phyloP scores from a whole-genome alignment of 1,284 basidiomycete genomes.

The Lentinula novae-zelandiae region DNA sequence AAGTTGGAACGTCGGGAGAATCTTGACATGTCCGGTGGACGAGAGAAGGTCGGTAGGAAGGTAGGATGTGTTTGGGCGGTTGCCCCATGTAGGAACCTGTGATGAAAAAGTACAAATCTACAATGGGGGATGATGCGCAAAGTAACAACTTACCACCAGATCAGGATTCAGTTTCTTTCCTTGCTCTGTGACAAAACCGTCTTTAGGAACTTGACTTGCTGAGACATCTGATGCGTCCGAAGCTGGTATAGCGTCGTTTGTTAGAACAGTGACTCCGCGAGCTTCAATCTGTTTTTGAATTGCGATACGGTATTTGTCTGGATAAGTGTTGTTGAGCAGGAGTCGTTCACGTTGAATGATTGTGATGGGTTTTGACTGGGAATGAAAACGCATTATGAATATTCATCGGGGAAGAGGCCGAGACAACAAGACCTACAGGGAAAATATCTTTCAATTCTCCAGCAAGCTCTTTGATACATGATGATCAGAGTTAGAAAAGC shows the following conservation, averaged over 20 bases:
- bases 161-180: slow-evolving; percentile 54
- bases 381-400: not conserved
- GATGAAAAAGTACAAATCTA: slow-evolving; percentile 18
- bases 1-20: slow-evolving; percentile 51
- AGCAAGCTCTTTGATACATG: slow-evolving; percentile 39
- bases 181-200: slow-evolving; percentile 42
- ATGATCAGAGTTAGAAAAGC: not conserved
- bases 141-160: slow-evolving; percentile 44
- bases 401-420: not conserved
- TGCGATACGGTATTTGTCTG: slow-evolving; percentile 51
- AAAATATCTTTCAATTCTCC: slow-evolving; percentile 55
- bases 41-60: slow-evolving; percentile 39
- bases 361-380: slow-evolving; percentile 52
- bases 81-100: slow-evolving; percentile 44
- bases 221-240: slow-evolving; percentile 24
- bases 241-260: slow-evolving; percentile 53
- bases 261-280: slow-evolving; percentile 47
- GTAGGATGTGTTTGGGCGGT: slow-evolving; percentile 48
- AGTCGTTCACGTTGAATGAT: slow-evolving; percentile 52
- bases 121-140: not conserved
- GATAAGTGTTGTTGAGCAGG: slow-evolving; percentile 58
- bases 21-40: slow-evolving; percentile 33
- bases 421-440: slow-evolving; percentile 30
- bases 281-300: slow-evolving; percentile 37
- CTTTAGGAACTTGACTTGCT: slow-evolving; percentile 22